Percentiles rank a stretch among this genome's conserved stretches.
Conservation (phyloP, 2,329 filamentous ascomycete genomes). For the Ceratocystiopsis brevicomis region DNA sequence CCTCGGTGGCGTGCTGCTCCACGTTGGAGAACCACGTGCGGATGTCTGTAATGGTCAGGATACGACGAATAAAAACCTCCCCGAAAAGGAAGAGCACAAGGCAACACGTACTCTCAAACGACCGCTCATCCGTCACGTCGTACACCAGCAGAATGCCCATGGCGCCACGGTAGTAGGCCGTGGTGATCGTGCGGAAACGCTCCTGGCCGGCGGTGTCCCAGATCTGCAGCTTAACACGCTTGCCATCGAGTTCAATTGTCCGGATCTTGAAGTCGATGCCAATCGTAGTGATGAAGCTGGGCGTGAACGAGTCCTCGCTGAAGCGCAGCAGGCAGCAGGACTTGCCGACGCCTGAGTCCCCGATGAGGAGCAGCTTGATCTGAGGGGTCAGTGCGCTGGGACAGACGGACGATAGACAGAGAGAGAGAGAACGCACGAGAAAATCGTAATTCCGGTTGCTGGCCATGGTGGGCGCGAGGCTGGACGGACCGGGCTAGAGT, state of each 20-base stretch:
- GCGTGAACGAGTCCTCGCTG: conserved; percentile 93
- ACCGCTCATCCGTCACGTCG: conserved; percentile 92
- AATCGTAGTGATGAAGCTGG: conserved; percentile 96
- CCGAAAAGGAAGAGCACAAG: conserved; percentile 1
- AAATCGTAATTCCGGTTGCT: conserved; percentile 99
- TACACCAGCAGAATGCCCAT: conserved; percentile 98
- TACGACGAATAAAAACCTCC: not conserved
- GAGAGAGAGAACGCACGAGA: conserved; percentile 37
- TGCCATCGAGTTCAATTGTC: conserved; percentile 96
- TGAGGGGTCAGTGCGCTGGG: conserved; percentile 18
- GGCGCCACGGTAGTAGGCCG: conserved; percentile 92
- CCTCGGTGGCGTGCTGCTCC: conserved; percentile 93
- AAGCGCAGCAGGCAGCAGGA: conserved; percentile 93
- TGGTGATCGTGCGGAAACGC: conserved; percentile 96
- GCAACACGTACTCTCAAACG: conserved; percentile 64
- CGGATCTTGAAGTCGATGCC: conserved; percentile 99
- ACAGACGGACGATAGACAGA: not conserved
- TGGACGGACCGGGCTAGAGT: not conserved
- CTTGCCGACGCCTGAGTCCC: conserved; percentile 91
- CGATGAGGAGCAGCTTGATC: conserved; percentile 95
- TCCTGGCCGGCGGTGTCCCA: conserved; percentile 99
- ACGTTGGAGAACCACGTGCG: conserved; percentile 99
- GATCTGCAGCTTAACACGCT: conserved; percentile 97
- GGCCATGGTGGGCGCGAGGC: conserved; percentile 44
- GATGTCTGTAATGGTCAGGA: conserved; percentile 47